These are phyloP conservation scores for Tieghemiomyces parasiticus DNA, from an alignment of 192 early-diverging fungal genomes.

Conservation along the genomic window DNA sequence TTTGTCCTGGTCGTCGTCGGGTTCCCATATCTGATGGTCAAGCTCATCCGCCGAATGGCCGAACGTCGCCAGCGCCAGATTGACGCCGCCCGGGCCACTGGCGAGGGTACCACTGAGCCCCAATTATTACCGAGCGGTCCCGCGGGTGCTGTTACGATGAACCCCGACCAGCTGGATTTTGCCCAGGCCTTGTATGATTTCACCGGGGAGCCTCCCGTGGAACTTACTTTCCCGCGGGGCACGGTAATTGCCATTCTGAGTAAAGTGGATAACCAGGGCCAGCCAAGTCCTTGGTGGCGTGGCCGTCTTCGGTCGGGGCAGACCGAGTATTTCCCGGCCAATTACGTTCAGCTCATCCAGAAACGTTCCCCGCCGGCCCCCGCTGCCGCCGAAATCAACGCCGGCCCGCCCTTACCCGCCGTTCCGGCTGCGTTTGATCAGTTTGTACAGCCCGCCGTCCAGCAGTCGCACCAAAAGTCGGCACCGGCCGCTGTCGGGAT, in stretches of 20 bases:
- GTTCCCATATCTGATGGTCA: slow-evolving; percentile 84
- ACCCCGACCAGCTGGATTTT: slow-evolving; percentile 51
- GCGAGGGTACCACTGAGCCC: background rate
- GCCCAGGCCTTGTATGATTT: slow-evolving; percentile 85
- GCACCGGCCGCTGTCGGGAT: too few relatives aligned
- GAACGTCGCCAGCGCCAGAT: slow-evolving; percentile 23
- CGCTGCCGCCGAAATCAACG: too few relatives aligned
- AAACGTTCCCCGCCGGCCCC: too few relatives aligned
- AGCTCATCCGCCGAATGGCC: slow-evolving; percentile 61
- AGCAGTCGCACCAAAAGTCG: too few relatives aligned
- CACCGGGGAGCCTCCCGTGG: slow-evolving; percentile 47
- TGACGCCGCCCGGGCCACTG: background rate
- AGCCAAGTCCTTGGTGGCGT: slow-evolving; percentile 81
- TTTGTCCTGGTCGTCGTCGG: slow-evolving; percentile 80
- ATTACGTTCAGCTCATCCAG: slow-evolving; percentile 80
- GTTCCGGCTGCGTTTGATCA: too few relatives aligned
- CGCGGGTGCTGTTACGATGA: slow-evolving; percentile 19
- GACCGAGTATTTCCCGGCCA: slow-evolving; percentile 82
- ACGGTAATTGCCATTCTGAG: slow-evolving; percentile 80
- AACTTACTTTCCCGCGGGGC: slow-evolving; percentile 70
- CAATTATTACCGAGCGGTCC: slow-evolving; percentile 17
- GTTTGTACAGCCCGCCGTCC: too few relatives aligned
- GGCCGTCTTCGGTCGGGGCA: slow-evolving; percentile 66
- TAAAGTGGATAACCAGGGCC: slow-evolving; percentile 63
- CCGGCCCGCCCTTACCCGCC: too few relatives aligned